Evolutionary conservation across 2,329 filamentous ascomycete species (phyloP), one percentile per base, ranked within the genome.

Genomic region (Cladophialophora immunda): DNA sequence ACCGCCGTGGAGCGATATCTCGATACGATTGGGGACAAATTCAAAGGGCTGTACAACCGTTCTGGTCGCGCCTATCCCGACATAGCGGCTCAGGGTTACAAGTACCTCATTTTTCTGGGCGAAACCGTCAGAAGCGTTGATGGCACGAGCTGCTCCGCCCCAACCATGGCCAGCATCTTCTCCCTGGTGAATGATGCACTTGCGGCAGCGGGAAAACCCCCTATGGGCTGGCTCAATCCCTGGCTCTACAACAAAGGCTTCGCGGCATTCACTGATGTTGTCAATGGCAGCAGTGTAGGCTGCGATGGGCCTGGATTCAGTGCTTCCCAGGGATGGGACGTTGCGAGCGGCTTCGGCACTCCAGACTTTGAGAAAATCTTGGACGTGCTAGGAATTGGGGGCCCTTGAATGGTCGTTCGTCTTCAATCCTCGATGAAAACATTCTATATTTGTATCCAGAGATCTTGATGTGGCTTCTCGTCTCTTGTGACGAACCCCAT

Each of bases 111-210:
- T 27, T 75, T 83, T 32, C 78, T 80, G 75, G 78, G 81, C 63
- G 78, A 78, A 2, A 77, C 73, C 0, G 76, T 81, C 52, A 71
- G 71, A 1, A 65, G 64, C 29, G 63, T 79, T 3, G 77, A 78
- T 29, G 81, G 81, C 13, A 82, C 81, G 0, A 80, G 77, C 27
- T 85, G 87, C 34, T 83, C 88, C 0, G 77, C 85, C 0, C 90
- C 90, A 0, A 78, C 86, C 0, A 86, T 87, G 27, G 84, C 86
- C 0, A 85, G 82, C 6, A 80, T 91, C 56, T 79, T 91, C 47
- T 81, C 85, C 1, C 81, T 91, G 3, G 77, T 91, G 64, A 91
- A 91, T 71, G 88, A 90, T 71, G 86, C 84, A 0, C 79, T 86
- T 36, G 75, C 89, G 19, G 76, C 81, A 0, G 78, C 76, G 6